A percentile compares a stretch with the other conserved stretches of the same genome.
Conservation (phyloP, 1,284 basidiomycete genomes). For the Bjerkandera adusta region DNA sequence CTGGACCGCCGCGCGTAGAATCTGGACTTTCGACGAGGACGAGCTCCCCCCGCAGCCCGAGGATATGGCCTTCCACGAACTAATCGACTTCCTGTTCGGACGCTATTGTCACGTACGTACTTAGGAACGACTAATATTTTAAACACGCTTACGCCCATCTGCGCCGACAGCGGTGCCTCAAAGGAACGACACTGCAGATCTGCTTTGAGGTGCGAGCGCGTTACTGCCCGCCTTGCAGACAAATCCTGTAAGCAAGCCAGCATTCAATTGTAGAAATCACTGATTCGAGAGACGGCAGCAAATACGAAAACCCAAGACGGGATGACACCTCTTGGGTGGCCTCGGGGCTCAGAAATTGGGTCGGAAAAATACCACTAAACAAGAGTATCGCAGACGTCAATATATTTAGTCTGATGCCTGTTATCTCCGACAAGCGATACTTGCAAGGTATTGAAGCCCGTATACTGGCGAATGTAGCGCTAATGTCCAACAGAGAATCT, state of each 20-base stretch:
- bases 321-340: neutral
- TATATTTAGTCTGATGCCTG: neutral
- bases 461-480: neutral
- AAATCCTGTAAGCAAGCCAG: too few species aligned
- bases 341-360: neutral
- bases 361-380: neutral
- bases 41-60: too few species aligned
- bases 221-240: too few species aligned
- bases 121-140: neutral
- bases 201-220: too few species aligned
- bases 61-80: neutral
- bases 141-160: neutral
- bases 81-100: neutral
- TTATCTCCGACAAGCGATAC: neutral
- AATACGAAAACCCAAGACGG: neutral
- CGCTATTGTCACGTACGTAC: neutral
- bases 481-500: neutral
- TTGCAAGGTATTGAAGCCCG: neutral
- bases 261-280: too few species aligned
- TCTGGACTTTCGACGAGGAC: too few species aligned
- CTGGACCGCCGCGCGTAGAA: neutral
- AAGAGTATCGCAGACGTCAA: too few species aligned
- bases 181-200: neutral
- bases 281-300: too few species aligned
- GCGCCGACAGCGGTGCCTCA: neutral